Base-by-base conservation (phyloP, 768 basidiomycete species). In the Lactifluus piperatus region DNA sequence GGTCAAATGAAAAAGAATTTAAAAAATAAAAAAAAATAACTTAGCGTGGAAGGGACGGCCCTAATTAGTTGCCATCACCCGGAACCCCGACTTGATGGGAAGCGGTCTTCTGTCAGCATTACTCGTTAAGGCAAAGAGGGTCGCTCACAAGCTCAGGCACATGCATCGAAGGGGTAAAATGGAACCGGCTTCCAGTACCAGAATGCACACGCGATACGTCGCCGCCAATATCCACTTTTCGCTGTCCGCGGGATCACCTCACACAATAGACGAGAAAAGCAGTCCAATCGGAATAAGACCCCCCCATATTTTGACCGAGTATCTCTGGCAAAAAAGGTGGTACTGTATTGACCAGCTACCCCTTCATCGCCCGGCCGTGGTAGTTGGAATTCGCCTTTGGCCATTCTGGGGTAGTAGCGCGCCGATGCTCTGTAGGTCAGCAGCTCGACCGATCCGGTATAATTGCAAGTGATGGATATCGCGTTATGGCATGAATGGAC, bases 371-470 rank as follows among this genome's bases (percentile, higher is more conserved):
- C 29, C 57, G 18, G 10, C 36, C n/a, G 27, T 20, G 34, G 48
- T 9, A 34, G 6, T 11, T 20, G 24, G 45, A 43, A 48, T 20
- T 10, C 11, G 26, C 22, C n/a, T 20, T 22, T 48, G 54, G 50
- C 54, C 54, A 50, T 51, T 55, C 54, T 55, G 48, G 46, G 58
- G n/a, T 39, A 49, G 26, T 27, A 44, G 58, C 27, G 41, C 58
- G 53, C 32, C 16, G 53, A 50, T 55, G 58, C 53, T 34, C n/a
- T 29, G 10, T 37, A 18, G 43, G 18, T 22, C 32, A 10, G n/a
- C n/a, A 8, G 20, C 24, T 34, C 29, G 53, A 55, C 58, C 32
- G 43, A 60, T 60, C 48, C 13, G 58, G 58, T 50, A 50, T 60
- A 50, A 60, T 60, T 60, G 52, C 52, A 29, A 49, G 13, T 32